Evolutionary conservation across 257 asterid species (phyloP).

Genomic region (Galeopsis tetrahit): DNA sequence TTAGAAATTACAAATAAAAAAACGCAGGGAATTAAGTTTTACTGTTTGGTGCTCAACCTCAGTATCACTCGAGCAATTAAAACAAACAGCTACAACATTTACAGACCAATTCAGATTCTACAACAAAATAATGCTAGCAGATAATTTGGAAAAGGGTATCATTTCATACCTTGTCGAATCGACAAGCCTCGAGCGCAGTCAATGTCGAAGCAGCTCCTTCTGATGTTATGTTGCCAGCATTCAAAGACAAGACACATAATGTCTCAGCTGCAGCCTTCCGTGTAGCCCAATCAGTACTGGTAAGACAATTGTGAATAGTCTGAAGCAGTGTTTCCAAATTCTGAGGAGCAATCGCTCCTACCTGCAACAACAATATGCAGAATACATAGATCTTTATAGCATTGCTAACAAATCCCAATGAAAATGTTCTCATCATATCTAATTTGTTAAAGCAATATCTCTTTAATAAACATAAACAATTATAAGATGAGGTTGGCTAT

Average conservation of each 20-base stretch:
- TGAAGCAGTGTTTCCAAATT: conserved; percentile 79
- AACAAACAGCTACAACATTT: conserved; percentile 14
- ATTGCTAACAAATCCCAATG: background rate
- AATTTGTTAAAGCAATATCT: conserved; percentile 31
- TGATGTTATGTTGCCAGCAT: conserved; percentile 59
- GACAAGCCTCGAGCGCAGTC: conserved; percentile 81
- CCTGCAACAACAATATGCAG: conserved; percentile 52
- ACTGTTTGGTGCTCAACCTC: background rate
- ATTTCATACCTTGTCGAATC: conserved; percentile 86
- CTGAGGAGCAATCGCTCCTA: conserved; percentile 89
- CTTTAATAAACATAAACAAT: background rate
- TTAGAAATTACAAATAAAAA: background rate
- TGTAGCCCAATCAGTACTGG: conserved; percentile 94
- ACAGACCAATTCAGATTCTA: conserved; percentile 18
- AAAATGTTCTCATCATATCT: conserved; percentile 10
- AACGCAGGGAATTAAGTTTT: too few relatives aligned
- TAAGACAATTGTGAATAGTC: conserved; percentile 78
- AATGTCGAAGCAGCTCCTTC: conserved; percentile 78
- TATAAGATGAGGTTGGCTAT: conserved; percentile 7
- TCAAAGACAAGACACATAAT: conserved; percentile 63
- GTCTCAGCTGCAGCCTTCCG: conserved; percentile 98
- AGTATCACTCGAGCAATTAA: background rate
- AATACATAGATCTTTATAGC: conserved; percentile 5
- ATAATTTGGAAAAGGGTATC: conserved; percentile 14
- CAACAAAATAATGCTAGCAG: conserved; percentile 17